Evolutionary conservation across 306 rosid species (phyloP), one percentile per base, ranked within the genome.

Genomic region (Prinsepia uniflora): DNA sequence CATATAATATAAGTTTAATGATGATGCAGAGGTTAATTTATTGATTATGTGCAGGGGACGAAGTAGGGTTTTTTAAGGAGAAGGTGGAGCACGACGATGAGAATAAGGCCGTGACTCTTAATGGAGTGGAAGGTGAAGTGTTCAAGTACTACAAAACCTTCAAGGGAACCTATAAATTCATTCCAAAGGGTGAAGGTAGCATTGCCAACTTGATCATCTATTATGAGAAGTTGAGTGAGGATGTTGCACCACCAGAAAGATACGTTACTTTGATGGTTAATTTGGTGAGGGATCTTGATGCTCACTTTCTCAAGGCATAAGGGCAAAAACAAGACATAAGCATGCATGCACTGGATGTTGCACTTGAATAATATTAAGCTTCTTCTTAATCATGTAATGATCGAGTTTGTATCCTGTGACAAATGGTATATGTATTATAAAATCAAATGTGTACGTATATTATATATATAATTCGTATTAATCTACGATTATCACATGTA

Each of bases 101-200:
- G 14, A 78, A 78, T 3, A 68, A 49, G 52, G 6, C 8, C 2
- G 44, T 61, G 6, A 68, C 20, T n/a, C 10, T 39, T 3, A 24
- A 10, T 34, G 88, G 79, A 14, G 0, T 78, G 9, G 81, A 81
- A 40, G 88, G 88, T 68, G 75, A 78, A 53, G 7, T 81, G 65
- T 65, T 78, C 39, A 47, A 81, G 30, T 19, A 50, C 8, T 84
- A 78, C 79, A 84, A 75, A 59, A 17, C 4, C 50, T 64, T 72
- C 43, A 78, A 67, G 47, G 46, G 0, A 3, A 8, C 13, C 11
- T 81, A 20, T 70, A 67, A 75, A 12, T 72, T 18, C 24, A 34
- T 24, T 42, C 79, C 75, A 5, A 84, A 81, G 65, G 77, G 36
- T 0, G 24, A 58, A 0, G 75, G 71, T 9, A 30, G 66, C 52